phyloP scores from a whole-genome alignment of 306 rosid species.

The Senna siamea region DNA sequence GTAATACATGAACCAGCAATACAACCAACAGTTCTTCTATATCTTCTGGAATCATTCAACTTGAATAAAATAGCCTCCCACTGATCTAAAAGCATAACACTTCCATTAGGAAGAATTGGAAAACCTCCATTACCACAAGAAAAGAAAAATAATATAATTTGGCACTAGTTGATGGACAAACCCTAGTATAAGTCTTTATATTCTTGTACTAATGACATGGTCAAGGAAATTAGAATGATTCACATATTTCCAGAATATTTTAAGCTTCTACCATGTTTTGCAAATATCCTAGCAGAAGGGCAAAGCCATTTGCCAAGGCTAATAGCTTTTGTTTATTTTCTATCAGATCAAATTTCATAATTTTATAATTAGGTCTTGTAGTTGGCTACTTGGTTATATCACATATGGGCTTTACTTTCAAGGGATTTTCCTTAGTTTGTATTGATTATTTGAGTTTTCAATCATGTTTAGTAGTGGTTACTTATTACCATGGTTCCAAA shows the following conservation, averaged over 20 bases:
- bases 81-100: slow-evolving; percentile 58
- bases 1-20: slow-evolving; percentile 79
- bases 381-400: neutral
- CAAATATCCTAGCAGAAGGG: neutral
- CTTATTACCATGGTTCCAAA: neutral
- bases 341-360: neutral
- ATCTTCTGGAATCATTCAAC: slow-evolving; percentile 82
- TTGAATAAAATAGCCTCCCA: slow-evolving; percentile 74
- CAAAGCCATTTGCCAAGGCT: neutral
- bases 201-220: neutral
- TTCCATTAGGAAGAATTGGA: slow-evolving; percentile 29
- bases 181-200: slow-evolving; percentile 22
- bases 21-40: slow-evolving; percentile 84
- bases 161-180: neutral
- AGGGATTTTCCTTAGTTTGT: neutral
- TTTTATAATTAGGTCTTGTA: neutral
- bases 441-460: neutral
- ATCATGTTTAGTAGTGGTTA: neutral
- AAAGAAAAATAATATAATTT: slow-evolving; percentile 11
- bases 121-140: slow-evolving; percentile 25
- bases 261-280: neutral
- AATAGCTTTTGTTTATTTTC: neutral
- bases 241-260: neutral
- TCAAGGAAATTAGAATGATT: neutral
- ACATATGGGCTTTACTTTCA: neutral